A percentile compares a stretch with the other conserved stretches of the same genome.
Evolutionary conservation across 2,329 filamentous ascomycete species (phyloP).

Genomic region (Ascochyta fabae): DNA sequence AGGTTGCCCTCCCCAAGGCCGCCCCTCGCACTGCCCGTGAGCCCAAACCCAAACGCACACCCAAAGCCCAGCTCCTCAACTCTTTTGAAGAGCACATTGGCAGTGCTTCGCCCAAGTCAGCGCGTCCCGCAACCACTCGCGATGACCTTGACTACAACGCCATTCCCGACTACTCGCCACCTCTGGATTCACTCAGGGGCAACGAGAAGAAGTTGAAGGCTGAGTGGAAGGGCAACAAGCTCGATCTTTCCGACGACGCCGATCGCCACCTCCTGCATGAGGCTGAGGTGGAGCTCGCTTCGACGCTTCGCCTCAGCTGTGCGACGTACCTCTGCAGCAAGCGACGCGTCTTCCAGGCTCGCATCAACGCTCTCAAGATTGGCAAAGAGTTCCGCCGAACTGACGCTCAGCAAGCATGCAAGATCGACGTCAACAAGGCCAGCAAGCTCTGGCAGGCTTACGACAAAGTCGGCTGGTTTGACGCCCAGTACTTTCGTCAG

Average conservation of each 20-base stretch:
- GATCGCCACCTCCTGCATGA: slow-evolving; percentile 74
- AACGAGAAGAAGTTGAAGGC: slow-evolving; percentile 77
- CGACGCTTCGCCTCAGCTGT: slow-evolving; percentile 80
- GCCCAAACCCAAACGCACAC: slow-evolving; percentile 46
- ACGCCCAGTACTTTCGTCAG: slow-evolving; percentile 58
- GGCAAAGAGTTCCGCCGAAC: slow-evolving; percentile 93
- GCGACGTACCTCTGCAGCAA: slow-evolving; percentile 92
- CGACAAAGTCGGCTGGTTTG: slow-evolving; percentile 84
- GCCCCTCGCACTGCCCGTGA: slow-evolving; percentile 43
- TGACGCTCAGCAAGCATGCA: slow-evolving; percentile 93
- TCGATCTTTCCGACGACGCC: slow-evolving; percentile 72
- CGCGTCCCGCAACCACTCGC: slow-evolving; percentile 64
- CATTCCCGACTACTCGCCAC: slow-evolving; percentile 76
- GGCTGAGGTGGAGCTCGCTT: slow-evolving; percentile 78
- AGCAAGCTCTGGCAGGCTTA: slow-evolving; percentile 91
- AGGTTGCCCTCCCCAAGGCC: slow-evolving; percentile 42
- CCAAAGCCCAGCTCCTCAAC: slow-evolving; percentile 37
- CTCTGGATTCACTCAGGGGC: slow-evolving; percentile 65
- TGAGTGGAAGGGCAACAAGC: slow-evolving; percentile 82
- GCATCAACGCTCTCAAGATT: slow-evolving; percentile 69
- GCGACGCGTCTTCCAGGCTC: slow-evolving; percentile 83
- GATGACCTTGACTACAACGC: slow-evolving; percentile 82
- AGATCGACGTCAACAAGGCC: slow-evolving; percentile 97
- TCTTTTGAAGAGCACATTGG: slow-evolving; percentile 45
- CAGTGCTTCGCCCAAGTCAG: slow-evolving; percentile 47